These are phyloP conservation scores for Pseudevernia furfuracea DNA, from an alignment of 495 filamentous ascomycete genomes.

Conservation along the genomic window DNA sequence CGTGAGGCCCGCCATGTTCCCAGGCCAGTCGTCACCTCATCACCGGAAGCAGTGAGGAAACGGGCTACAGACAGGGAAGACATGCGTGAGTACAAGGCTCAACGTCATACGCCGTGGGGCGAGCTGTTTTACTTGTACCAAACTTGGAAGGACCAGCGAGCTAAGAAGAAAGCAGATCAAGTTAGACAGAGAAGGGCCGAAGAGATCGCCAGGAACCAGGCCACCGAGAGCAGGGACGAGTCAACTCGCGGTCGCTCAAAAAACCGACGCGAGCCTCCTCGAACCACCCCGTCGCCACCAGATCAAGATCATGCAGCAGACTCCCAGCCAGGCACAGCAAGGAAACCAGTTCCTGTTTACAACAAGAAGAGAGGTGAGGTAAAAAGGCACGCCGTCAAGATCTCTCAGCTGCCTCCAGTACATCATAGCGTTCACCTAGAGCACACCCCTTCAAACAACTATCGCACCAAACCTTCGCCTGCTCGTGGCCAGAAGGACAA, in stretches of 20 bases:
- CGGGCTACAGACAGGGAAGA: conserved; percentile 10
- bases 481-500: conserved; percentile 2
- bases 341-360: conserved; percentile 7
- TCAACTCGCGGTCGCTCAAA: not conserved
- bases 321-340: not conserved
- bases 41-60: conserved; percentile 3
- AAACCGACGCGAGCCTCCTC: not conserved
- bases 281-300: not conserved
- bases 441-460: conserved; percentile 1
- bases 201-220: not conserved
- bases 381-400: conserved; percentile 11
- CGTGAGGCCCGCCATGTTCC: not conserved
- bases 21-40: not conserved
- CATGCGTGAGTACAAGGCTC: conserved; percentile 6
- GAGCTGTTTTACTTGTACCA: conserved; percentile 12
- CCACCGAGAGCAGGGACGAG: not conserved
- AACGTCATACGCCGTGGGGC: conserved; percentile 10
- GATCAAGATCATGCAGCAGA: not conserved
- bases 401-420: conserved; percentile 5
- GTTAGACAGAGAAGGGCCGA: conserved; percentile 3
- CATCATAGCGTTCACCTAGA: conserved; percentile 14
- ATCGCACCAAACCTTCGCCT: not conserved
- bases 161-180: conserved; percentile 12
- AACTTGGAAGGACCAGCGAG: conserved; percentile 2
- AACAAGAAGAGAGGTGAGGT: conserved; percentile 12